A percentile compares a stretch with the other conserved stretches of the same genome.
These are phyloP conservation scores for Kluyveromyces siamensis DNA, from an alignment of 805 yeast genomes.

Conservation along the genomic window DNA sequence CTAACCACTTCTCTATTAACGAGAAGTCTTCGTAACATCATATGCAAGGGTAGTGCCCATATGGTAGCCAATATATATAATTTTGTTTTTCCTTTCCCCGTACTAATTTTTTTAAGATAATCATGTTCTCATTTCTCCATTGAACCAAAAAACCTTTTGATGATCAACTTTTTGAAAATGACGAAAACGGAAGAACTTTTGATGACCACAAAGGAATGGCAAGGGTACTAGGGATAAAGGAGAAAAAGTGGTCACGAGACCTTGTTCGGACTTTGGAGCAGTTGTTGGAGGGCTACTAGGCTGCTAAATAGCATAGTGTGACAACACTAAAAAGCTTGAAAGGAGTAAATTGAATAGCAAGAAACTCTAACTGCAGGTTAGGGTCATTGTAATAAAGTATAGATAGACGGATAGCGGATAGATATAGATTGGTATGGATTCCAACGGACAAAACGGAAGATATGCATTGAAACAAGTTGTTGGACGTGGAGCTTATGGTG, in stretches of 20 bases:
- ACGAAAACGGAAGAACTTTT: not conserved
- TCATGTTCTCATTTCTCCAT: not conserved
- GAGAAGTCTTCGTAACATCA: not conserved
- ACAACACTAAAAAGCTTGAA: no score
- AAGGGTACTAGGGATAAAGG: not conserved
- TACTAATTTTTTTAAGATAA: not conserved
- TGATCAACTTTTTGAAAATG: not conserved
- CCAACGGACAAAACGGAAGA: conserved; percentile 10
- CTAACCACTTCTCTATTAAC: not conserved
- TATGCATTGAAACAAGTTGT: conserved; percentile 52
- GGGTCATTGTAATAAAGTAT: not conserved
- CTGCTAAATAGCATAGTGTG: no score
- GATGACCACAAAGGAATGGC: conserved; percentile 2
- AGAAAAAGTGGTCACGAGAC: not conserved
- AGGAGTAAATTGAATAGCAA: not conserved
- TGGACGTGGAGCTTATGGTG: conserved; percentile 90
- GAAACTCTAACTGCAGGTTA: not conserved
- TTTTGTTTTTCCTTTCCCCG: not conserved
- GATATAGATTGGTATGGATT: not conserved
- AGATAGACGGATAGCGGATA: not conserved
- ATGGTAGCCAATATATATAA: not conserved
- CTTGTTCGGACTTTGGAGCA: not conserved
- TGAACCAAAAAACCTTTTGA: conserved; percentile 1
- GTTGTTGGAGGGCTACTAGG: not conserved
- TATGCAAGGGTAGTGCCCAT: not conserved